Base-by-base conservation (phyloP, 2,329 filamentous ascomycete species). In the Cladophialophora exuberans region DNA sequence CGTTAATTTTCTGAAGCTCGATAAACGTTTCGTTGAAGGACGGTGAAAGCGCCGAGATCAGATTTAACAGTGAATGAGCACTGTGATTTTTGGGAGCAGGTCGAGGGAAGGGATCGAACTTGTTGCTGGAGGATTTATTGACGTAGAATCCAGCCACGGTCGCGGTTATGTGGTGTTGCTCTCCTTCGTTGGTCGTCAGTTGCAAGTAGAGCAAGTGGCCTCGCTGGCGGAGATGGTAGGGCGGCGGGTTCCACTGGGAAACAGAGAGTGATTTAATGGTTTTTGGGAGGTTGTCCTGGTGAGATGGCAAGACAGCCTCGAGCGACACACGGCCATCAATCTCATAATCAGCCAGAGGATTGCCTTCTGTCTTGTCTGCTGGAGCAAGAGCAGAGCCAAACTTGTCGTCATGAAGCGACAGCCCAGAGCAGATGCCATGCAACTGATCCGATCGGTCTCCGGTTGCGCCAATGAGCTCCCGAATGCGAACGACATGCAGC, bases 141-240 rank as follows among this genome's bases (percentile, higher is more conserved):
- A 97, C 88, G 72, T 87, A 99, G 79, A 99, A 99, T 17, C 94
- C 94, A 11, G 91, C 92, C 46, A 96, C 88, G 66, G 97, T 90
- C 11, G 90, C 85, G 7, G 95, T 99, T 67, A 99, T 88, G 72
- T 97, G 91, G 72, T 88, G 86, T 72, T 96, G 90, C 75, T 99
- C 94, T 60, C 92, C 92, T 74, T 99, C 94, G 65, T 90, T 93
- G 54, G 92, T 97, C 13, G 88, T 93, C 38, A 94, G 81, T 60
- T 90, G 81, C 17, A 99, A 81, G 73, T 99, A 99, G 44, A 99
- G 81, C 54, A 99, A 78, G 71, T 99, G 94, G 18, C 94, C 94
- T 69, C 89, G 90, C 69, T 96, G 90, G 62, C 92, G 86, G 48
- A 97, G 83, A 69, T 96, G 85, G 70, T 93, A 91, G 42, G 94